Base-by-base conservation (phyloP, 2,329 filamentous ascomycete species). In the Scedosporium dehoogii region DNA sequence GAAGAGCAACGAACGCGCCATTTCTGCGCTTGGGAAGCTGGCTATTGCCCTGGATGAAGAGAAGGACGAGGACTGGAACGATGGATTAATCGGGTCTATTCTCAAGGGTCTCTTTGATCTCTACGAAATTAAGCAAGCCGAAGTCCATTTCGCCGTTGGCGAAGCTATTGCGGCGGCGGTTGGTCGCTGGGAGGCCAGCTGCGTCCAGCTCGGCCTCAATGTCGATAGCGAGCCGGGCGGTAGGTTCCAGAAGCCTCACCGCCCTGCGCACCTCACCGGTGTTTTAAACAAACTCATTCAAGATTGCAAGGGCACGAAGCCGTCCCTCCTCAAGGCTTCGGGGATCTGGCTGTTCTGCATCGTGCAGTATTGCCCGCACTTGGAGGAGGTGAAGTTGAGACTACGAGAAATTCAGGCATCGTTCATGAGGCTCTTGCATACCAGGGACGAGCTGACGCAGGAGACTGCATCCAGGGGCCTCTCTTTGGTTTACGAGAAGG, bases 301-400 rank as follows among this genome's bases (percentile, higher is more conserved):
- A 2, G 88, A 94, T 69, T 94, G 89, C 75, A 88, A 89, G 68
- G 85, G 88, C 7, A 91, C 91, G 0, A 97, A 97, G 70, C 94
- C 94, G 1, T 89, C 92, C 0, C 78, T 97, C 4, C 87, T 92
- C 68, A 96, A 96, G 71, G 92, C 93, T 3, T 93, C 92, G 0
- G 92, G 92, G 0, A 96, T 99, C 68, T 97, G 94, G 94, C 82
- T 97, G 0, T 87, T 97, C 64, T 96, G 89, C 69, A 76, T 97
- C 3, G 87, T 97, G 7, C 92, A 97, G 70, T 92, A 94, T 73
- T 96, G 92, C 71, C 91, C 91, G 0, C 87, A 92, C 66, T 77
- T 91, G n/a, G 71, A 78, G 3, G 84, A 90, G 66, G 82, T 97
- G 4, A 90, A 96, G 70, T 77, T 79, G 4, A 84, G 86, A 12